Base-by-base conservation (phyloP, 2,329 filamentous ascomycete species). In the Mollisiaceae sp. region DNA sequence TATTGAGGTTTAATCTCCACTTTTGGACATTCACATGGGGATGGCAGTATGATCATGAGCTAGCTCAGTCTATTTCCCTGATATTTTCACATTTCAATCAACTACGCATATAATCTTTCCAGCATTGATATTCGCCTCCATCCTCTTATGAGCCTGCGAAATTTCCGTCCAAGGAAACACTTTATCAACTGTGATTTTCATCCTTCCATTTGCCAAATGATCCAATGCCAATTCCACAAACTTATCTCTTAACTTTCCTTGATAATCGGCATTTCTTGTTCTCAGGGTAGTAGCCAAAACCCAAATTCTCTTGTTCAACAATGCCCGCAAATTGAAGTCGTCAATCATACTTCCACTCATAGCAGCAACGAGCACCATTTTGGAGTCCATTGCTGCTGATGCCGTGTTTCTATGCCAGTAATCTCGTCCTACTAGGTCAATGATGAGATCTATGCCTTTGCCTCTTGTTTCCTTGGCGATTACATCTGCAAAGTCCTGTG, bases 261-360 rank as follows among this genome's bases (percentile, higher is more conserved):
- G 60, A 35, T 62, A 62, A 38, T 54, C 27, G 5, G 50, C 50
- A 54, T 54, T 14, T 54, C 50, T 54, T 24, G 50, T 54, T 24
- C 50, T 54, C 50, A 54, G 22, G 12, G 50, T 54, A 35, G 50
- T 54, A 54, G 50, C 50, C 50, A 32, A 18, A 12, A 54, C 50
- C 50, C 50, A 54, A 35, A 54, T 54, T 18, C 50, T 54, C 24
- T 54, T 54, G 24, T 54, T 54, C 50, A 54, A 32, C 50, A 54
- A 35, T 6, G 50, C 50, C 22, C 50, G 22, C 14, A 54, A 24
- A n/a, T 54, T 54, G 50, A 54, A 54, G n/a, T 54, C 50, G 18
- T 54, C 50, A 35, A 54, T 54, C 50, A 54, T 32, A 35, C 50
- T 54, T 18, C 50, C 50, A 11, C 50, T 54, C 50, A 54, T 54